Percentiles rank a stretch among this genome's conserved stretches.
Conservation (phyloP, 2,329 filamentous ascomycete genomes). For the Fusarium verticillioides region DNA sequence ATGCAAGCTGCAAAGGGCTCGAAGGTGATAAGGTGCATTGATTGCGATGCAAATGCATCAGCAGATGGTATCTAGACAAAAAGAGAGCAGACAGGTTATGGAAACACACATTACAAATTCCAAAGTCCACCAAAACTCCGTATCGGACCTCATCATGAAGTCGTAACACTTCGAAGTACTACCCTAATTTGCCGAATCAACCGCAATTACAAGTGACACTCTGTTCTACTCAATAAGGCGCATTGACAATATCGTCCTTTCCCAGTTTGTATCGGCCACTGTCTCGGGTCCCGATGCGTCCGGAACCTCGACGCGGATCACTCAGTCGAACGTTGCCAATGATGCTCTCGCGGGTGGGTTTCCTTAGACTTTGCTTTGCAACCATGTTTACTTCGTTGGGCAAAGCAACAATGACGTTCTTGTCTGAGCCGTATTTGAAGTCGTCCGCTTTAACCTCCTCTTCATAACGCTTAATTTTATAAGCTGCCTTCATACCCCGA, state of each 20-base stretch:
- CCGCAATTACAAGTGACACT: neutral
- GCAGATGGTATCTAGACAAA: constrained; percentile 45
- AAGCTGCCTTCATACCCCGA: constrained; percentile 83
- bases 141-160: constrained; percentile 19
- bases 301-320: constrained; percentile 61
- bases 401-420: constrained; percentile 96
- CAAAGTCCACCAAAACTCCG: constrained; percentile 42
- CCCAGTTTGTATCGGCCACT: constrained; percentile 78
- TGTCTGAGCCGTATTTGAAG: constrained; percentile 96
- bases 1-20: neutral
- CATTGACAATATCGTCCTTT: constrained; percentile 85
- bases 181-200: neutral
- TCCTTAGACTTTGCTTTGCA: constrained; percentile 83
- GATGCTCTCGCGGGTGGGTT: constrained; percentile 93
- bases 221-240: constrained; percentile 61
- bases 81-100: constrained; percentile 32
- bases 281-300: constrained; percentile 62
- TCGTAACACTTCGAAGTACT: neutral
- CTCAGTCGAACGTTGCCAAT: constrained; percentile 66
- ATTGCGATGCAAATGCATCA: constrained; percentile 28
- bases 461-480: constrained; percentile 94
- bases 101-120: constrained; percentile 21
- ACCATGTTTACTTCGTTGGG: constrained; percentile 99
- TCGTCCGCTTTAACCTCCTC: constrained; percentile 98
- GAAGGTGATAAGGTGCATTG: constrained; percentile 19